Evolutionary conservation across 192 early-diverging fungal genomes (phyloP), one percentile per base, ranked within the genome.

Genomic region (Backusella tarrabulga): DNA sequence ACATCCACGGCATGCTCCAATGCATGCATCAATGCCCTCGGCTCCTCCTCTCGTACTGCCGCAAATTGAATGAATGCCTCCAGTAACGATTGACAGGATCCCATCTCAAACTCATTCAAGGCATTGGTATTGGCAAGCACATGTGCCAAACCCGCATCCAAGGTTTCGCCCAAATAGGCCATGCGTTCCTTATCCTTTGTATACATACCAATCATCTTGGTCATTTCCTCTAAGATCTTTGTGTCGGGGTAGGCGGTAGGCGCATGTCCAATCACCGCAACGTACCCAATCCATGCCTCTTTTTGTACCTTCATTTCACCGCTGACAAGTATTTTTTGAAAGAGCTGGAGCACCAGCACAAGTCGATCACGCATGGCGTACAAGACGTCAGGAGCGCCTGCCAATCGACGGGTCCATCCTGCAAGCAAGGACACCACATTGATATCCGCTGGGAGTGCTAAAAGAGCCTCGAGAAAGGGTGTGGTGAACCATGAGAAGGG

Each of bases 401-500:
- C 71, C 15, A 83, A 50, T 34, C 82, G 71, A 26, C 82, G 78
- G 11, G 54, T 41, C 82, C 82, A 83, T 0, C 67, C 67, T 8
- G 68, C 66, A 35, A 71, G 75, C 6, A 83, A 41, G 1, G 15
- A 36, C 34, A 46, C 50, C 21, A 76, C 21, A 26, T 23, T 40
- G 15, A 68, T 67, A 15, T 29, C 67, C 3, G 40, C 38, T 3
- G 26, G 17, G 0, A 81, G 29, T 12, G 26, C 15, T 15, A 77
- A 52, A 1, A 77, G 42, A 12, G 56, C 40, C 23, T 41, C 32
- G 19, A 80, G 32, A 29, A 83, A 68, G 3, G 74, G 32, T 1
- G 67, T 23, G 4, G 82, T 80, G 44, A 80, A 83, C 82, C 82
- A 83, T 1, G 79, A 67, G 32, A 83, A 63, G 3, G 82, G 82